Conservation (phyloP, 345 rosid species). For the Ceriops tagal region DNA sequence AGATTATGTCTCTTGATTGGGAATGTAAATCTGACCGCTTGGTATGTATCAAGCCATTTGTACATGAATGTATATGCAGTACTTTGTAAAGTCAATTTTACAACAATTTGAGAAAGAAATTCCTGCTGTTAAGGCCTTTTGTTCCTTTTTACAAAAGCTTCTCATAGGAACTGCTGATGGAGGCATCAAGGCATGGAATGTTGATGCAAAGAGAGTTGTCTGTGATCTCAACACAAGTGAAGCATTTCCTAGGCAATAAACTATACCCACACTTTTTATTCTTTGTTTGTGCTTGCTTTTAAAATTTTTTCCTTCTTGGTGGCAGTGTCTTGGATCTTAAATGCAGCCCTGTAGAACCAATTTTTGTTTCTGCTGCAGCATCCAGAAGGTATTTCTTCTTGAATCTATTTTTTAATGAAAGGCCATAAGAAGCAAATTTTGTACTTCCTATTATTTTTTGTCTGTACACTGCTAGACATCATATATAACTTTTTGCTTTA, state of each 20-base stretch:
- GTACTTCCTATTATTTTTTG: neutral
- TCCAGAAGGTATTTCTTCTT: constrained; percentile 38
- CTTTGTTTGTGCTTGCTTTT: constrained; percentile 10
- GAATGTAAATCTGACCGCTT: constrained; percentile 74
- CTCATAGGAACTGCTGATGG: constrained; percentile 79
- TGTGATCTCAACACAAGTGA: constrained; percentile 61
- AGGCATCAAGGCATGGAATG: constrained; percentile 77
- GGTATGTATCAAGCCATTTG: constrained; percentile 36
- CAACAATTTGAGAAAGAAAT: constrained; percentile 5
- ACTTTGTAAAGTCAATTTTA: neutral
- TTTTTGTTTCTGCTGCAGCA: constrained; percentile 74
- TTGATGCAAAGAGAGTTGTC: constrained; percentile 75
- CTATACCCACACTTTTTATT: neutral
- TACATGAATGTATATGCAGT: neutral
- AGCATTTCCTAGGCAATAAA: constrained; percentile 54
- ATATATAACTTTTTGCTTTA: neutral
- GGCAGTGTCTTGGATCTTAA: constrained; percentile 66
- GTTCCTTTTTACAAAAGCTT: constrained; percentile 46
- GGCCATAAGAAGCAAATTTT: neutral
- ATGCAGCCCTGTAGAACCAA: constrained; percentile 76
- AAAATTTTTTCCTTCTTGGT: constrained; percentile 12
- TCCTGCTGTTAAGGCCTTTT: constrained; percentile 18
- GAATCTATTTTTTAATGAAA: neutral
- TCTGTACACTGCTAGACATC: too few relatives aligned
- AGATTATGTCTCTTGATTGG: constrained; percentile 75